Percentiles rank a stretch among this genome's conserved stretches.
phyloP scores from a whole-genome alignment of 1,284 basidiomycete genomes.

The Cryptococcus sp. region DNA sequence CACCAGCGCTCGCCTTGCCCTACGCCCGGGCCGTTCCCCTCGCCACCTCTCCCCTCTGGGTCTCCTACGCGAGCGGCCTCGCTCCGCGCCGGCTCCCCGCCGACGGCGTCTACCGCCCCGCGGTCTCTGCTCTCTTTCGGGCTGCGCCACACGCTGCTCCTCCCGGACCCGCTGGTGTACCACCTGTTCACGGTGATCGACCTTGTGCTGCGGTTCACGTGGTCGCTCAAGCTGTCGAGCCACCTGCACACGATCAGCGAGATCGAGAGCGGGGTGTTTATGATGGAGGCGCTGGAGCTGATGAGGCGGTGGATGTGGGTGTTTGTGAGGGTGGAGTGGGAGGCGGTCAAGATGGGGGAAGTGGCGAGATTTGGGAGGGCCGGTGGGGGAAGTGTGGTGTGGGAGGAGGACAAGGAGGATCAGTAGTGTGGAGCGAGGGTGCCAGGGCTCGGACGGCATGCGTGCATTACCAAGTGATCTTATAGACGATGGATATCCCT shows the following conservation, averaged over 20 bases:
- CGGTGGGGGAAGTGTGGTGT: slow-evolving; percentile 7
- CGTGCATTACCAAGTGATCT: not conserved
- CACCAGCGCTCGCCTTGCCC: slow-evolving; percentile 47
- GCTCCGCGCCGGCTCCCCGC: slow-evolving; percentile 8
- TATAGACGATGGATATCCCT: not conserved
- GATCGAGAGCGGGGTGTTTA: slow-evolving; percentile 79
- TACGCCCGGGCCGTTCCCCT: slow-evolving; percentile 22
- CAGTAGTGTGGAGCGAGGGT: not conserved
- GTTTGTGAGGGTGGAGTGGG: slow-evolving; percentile 94
- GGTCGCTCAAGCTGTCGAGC: slow-evolving; percentile 86
- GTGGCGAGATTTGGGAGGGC: slow-evolving; percentile 22
- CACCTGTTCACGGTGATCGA: slow-evolving; percentile 80
- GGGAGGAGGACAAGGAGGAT: slow-evolving; percentile 8
- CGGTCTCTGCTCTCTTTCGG: slow-evolving; percentile 59
- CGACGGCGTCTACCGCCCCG: slow-evolving; percentile 21
- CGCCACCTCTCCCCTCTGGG: not conserved
- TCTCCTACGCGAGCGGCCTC: slow-evolving; percentile 10
- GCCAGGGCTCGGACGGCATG: not conserved
- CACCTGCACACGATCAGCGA: slow-evolving; percentile 82
- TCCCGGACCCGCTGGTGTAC: slow-evolving; percentile 74
- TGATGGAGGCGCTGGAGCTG: slow-evolving; percentile 87
- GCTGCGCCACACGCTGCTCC: slow-evolving; percentile 66
- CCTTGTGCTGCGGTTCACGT: slow-evolving; percentile 86
- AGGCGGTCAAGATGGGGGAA: slow-evolving; percentile 63
- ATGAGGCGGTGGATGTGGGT: slow-evolving; percentile 94